These are phyloP conservation scores for Paraphaeosphaeria minitans DNA, from an alignment of 2,329 filamentous ascomycete species.

Conservation along the genomic window DNA sequence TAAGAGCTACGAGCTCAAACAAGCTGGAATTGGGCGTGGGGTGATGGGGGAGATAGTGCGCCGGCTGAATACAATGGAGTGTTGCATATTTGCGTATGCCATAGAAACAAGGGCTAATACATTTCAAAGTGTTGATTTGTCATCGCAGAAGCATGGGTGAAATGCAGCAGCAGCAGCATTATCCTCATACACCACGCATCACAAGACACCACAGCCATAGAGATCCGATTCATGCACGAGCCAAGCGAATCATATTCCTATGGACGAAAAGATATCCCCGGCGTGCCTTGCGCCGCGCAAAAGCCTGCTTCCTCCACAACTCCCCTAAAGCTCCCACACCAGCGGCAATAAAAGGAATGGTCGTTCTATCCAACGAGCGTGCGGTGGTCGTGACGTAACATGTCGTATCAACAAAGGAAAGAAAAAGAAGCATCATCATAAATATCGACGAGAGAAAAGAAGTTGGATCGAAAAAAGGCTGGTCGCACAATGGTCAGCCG, in stretches of 20 bases:
- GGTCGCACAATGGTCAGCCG: too few species aligned
- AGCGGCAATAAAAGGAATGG: slow-evolving; percentile 15
- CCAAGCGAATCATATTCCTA: slow-evolving; percentile 29
- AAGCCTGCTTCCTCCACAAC: not conserved
- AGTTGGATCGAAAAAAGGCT: slow-evolving; percentile 9
- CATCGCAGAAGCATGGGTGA: too few species aligned
- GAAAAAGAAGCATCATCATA: slow-evolving; percentile 16
- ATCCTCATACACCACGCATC: not conserved
- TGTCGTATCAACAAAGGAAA: not conserved
- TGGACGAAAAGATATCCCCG: slow-evolving; percentile 21
- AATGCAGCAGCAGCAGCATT: too few species aligned
- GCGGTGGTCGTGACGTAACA: not conserved
- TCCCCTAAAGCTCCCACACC: slow-evolving; percentile 6
- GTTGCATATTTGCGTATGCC: too few species aligned
- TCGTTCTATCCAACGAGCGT: slow-evolving; percentile 24
- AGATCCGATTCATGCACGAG: slow-evolving; percentile 24
- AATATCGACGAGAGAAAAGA: slow-evolving; percentile 22
- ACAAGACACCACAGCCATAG: not conserved
- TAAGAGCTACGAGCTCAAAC: too few species aligned
- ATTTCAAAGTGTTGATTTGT: too few species aligned
- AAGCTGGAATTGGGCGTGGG: too few species aligned
- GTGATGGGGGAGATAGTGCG: too few species aligned
- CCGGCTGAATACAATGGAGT: too few species aligned
- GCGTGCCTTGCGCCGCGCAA: slow-evolving; percentile 6
- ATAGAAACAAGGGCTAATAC: too few species aligned